Evolutionary conservation across 192 early-diverging fungal species (phyloP).

Genomic region (Mortierella alpina): DNA sequence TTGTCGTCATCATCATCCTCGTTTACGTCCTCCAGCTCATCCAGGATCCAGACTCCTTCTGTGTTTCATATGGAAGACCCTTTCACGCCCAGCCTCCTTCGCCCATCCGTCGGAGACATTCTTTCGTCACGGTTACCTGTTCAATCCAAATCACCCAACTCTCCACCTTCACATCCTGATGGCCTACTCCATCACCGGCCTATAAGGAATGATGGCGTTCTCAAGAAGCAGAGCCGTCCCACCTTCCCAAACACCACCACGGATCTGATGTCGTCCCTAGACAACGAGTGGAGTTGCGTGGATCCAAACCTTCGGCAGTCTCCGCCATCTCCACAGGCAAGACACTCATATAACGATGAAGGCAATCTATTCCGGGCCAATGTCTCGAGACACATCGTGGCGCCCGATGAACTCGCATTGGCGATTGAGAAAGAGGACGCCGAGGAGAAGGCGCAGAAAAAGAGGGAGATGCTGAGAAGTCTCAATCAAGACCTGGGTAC

Average conservation of each 20-base stretch:
- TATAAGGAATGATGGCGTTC: no score
- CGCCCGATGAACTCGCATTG: conserved; percentile 22
- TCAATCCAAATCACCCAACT: neutral
- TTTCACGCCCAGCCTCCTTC: neutral
- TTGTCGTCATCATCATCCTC: no score
- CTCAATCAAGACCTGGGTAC: neutral
- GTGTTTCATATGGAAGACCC: neutral
- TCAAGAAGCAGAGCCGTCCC: no score
- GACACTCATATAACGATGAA: neutral
- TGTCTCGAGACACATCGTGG: conserved; percentile 26
- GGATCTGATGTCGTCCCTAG: no score
- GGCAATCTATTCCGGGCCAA: neutral
- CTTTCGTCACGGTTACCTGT: neutral
- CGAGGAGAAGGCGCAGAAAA: conserved; percentile 4
- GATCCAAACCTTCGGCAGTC: conserved; percentile 2
- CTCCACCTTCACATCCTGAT: neutral
- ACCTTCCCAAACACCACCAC: no score
- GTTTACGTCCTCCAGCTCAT: no score
- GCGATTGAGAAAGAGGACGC: conserved; percentile 47
- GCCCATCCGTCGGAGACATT: conserved; percentile 1
- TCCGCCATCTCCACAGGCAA: neutral
- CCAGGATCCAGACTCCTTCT: no score
- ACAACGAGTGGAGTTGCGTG: neutral
- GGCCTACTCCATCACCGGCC: neutral
- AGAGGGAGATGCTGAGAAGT: neutral